Conservation (phyloP, 2,329 filamentous ascomycete genomes). For the Fusarium sp. region DNA sequence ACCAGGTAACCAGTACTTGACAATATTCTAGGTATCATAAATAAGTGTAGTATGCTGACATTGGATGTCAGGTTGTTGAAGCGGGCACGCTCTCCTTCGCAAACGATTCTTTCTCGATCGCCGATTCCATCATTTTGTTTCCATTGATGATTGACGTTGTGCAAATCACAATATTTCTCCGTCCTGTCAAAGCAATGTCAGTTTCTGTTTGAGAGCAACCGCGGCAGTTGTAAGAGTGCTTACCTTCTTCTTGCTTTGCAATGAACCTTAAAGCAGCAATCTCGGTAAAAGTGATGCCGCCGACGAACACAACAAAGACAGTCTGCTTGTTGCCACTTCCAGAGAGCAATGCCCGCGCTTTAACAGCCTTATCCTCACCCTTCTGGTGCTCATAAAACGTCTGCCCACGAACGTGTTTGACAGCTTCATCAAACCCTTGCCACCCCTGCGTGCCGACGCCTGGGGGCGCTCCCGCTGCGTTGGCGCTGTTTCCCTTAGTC, state of each 20-base stretch:
- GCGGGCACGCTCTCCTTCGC: conserved; percentile 51
- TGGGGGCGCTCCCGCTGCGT: conserved; percentile 45
- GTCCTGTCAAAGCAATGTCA: conserved; percentile 56
- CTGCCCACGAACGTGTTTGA: conserved; percentile 86
- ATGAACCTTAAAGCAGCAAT: conserved; percentile 94
- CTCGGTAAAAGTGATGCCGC: conserved; percentile 96
- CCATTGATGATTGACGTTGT: conserved; percentile 93
- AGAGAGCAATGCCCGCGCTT: conserved; percentile 83
- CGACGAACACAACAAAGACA: conserved; percentile 95
- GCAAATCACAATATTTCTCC: conserved; percentile 87
- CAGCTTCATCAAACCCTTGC: conserved; percentile 91
- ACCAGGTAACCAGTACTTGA: conserved; percentile 13
- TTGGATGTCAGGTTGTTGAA: conserved; percentile 23
- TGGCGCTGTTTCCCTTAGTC: conserved; percentile 67
- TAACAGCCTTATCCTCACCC: conserved; percentile 90
- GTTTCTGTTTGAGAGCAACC: neutral
- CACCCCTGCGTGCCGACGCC: conserved; percentile 78
- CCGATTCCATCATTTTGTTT: conserved; percentile 86
- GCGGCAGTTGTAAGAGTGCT: conserved; percentile 33
- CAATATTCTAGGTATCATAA: conserved; percentile 31
- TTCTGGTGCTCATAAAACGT: conserved; percentile 94
- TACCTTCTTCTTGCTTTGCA: conserved; percentile 80
- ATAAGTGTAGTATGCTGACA: conserved; percentile 2
- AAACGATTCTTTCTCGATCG: conserved; percentile 77
- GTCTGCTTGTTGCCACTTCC: conserved; percentile 83